Evolutionary conservation across 2,329 filamentous ascomycete species (phyloP), one percentile per base, ranked within the genome.

Genomic region (Fusarium brevicatenulatum): DNA sequence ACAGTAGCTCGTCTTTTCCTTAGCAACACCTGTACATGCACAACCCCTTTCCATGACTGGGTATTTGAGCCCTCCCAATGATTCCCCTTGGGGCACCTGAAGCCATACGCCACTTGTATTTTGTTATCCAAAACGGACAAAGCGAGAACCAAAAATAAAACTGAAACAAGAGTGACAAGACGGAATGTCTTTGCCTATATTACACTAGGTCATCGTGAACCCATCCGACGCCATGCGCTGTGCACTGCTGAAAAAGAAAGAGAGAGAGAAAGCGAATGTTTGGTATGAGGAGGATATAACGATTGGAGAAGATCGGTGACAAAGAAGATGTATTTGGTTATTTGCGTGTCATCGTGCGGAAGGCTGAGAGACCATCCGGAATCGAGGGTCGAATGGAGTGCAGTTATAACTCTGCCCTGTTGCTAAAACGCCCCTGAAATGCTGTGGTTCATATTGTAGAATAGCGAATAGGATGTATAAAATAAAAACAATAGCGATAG

Each of bases 221-320:
- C 68, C 70, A 52, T 72, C 72, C 63, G 69, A 77, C 75, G 73
- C 76, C 76, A 68, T 61, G 66, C 76, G 71, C 74, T 78, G 75
- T 77, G 75, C 53, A 72, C 71, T 75, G 67, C 63, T 69, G 66
- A 71, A 63, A 64, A 70, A 36, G 49, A 71, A 52, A 60, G 70
- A 36, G 39, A 70, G 37, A 39, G 37, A 52, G 59, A 66, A 68
- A 65, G 40, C 71, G 76, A 78, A 64, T 68, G 76, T 76, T 66
- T 62, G 62, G 42, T 66, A 21, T 68, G 47, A 25, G 36, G 46
- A 37, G 57, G 47, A 53, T 47, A 46, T 66, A 71, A 63, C 69
- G 76, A 78, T 73, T 59, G 76, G 42, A 44, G 47, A 46, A 66
- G 60, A 57, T 28, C 44, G 40, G 40, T 75, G 58, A 77, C 74